Base-by-base conservation (phyloP, 1,284 basidiomycete species). In the Ganoderma lingzhi region DNA sequence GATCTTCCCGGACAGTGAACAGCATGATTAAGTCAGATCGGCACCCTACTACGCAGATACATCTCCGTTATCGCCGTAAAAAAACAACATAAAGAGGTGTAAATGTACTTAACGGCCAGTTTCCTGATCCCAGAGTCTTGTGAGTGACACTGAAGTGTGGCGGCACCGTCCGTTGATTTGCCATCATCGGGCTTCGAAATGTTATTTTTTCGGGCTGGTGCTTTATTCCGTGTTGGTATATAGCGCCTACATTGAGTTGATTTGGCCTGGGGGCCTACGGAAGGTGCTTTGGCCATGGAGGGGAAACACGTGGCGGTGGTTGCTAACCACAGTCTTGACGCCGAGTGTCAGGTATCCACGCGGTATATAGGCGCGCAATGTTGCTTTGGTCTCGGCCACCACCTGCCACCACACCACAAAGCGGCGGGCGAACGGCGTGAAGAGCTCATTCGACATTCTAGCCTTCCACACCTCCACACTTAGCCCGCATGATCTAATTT, bases 251-350 rank as follows among this genome's bases (percentile, higher is more conserved):
- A 14, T 51, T 51, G 48, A 14, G 23, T 51, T 3, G 23, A 56
- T 15, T 56, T 35, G 14, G 12, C 14, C 30, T 32, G 6, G 28
- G 53, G 53, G 17, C 15, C 32, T 6, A 32, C 3, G 19, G 10
- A 15, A 14, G 37, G 59, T 28, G n/a, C 23, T 39, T 37, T 14
- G 39, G 37, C 35, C 3, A 12, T 17, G 30, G 17, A 37, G 56
- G 56, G 37, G n/a, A 6, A 42, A 42, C 59, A 61, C 59, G 59
- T 61, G 59, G 59, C 37, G 14, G 8, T 17, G 2, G 39, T 41
- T 15, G 39, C 59, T 61, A 61, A 61, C 59, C 59, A 61, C 17
- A 12, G 32, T 37, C 14, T 41, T 61, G 59, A 61, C 59, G 59
- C 58, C 37, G 6, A 35, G 32, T 35, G 39, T 61, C 15, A n/a